Evolutionary conservation across 371 early-diverging fungal genomes (phyloP), one percentile per base, ranked within the genome.

Genomic region (Mucor irregularis): DNA sequence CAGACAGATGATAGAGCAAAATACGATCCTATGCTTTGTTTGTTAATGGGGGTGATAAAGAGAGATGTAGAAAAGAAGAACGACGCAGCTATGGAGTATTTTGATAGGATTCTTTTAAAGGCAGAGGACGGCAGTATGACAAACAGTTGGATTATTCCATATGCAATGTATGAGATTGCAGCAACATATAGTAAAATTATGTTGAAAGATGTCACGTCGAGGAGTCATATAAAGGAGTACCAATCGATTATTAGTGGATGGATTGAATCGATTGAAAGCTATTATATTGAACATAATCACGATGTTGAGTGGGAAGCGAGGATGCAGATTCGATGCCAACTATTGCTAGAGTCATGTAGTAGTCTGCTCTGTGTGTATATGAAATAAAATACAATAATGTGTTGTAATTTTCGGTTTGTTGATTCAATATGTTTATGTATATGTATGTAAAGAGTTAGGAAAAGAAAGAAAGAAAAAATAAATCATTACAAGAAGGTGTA

Each of bases 131-230:
- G 6, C 19, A 40, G 21, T 5, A 40, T 21, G 16, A 35, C 13
- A 6, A 26, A 17, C 19, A 38, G 14, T 24, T 64, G 68, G 56
- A 40, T 39, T 6, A 19, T 57, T 7, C 53, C 69, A 0, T 68
- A 64, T 57, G 61, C 65, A 13, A 54, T 64, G 64, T 68, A 64
- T 51, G 69, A 68, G 43, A 56, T 58, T 17, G 64, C 69, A 5
- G 37, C 31, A 4, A 64, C 64, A 17, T 34, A 53, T 46, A 37
- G 40, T 26, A n/a, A n/a, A n/a, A 34, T 42, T 21, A 11, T 42
- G 11, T 42, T 42, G 4, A 25, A 17, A 42, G 10, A 21, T n/a
- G n/a, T n/a, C n/a, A n/a, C n/a, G n/a, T n/a, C n/a, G n/a, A n/a
- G n/a, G n/a, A n/a, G n/a, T n/a, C n/a, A n/a, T n/a, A n/a, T n/a